A percentile compares a stretch with the other conserved stretches of the same genome.
phyloP scores from a whole-genome alignment of 305 asterid species.

The Fraxinus angustifolia region DNA sequence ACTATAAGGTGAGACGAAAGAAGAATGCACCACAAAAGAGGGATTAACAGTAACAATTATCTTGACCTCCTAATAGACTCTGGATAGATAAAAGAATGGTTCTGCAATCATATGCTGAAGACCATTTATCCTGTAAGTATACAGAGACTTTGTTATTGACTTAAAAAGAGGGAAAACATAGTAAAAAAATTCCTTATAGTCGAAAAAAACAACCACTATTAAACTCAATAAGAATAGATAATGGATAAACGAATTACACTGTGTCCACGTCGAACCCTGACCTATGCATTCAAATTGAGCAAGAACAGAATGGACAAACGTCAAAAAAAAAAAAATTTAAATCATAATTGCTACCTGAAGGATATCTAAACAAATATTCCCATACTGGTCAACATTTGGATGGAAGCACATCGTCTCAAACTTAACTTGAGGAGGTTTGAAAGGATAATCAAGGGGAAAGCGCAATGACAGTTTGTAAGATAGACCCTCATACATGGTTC shows the following conservation, averaged over 20 bases:
- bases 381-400: conserved; percentile 72
- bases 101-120: conserved; percentile 76
- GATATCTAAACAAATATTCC: conserved; percentile 71
- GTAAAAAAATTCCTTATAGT: neutral
- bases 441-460: conserved; percentile 75
- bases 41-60: neutral
- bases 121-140: conserved; percentile 66
- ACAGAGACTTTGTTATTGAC: neutral
- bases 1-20: conserved; percentile 5
- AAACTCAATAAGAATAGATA: neutral
- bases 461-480: conserved; percentile 57
- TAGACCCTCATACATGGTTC: conserved; percentile 60
- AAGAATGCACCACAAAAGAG: neutral
- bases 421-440: conserved; percentile 82
- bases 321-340: neutral
- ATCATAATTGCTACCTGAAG: conserved; percentile 49
- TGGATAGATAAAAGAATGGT: conserved; percentile 75
- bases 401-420: conserved; percentile 76
- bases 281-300: neutral
- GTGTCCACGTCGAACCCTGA: neutral
- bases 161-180: neutral
- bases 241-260: neutral
- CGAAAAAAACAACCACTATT: neutral
- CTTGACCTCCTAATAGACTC: conserved; percentile 70
- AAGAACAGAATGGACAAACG: neutral